These are phyloP conservation scores for Sporisorium sorghi DNA, from an alignment of 1,284 basidiomycete species.

Conservation along the genomic window DNA sequence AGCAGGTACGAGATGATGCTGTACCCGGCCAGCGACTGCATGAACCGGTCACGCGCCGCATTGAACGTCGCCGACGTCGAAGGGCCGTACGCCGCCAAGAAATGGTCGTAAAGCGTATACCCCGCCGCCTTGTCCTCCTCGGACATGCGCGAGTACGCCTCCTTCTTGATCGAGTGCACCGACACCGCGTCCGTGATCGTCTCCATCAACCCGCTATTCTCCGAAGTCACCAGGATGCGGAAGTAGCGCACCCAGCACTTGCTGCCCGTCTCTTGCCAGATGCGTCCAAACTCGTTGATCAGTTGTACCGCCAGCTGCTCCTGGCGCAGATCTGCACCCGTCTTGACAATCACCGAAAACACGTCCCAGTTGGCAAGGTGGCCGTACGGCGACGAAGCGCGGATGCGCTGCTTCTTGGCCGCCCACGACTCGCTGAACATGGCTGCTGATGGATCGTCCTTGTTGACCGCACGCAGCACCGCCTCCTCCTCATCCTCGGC, in stretches of 20 bases:
- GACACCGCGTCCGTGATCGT: slow-evolving; percentile 88
- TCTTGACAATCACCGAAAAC: slow-evolving; percentile 97
- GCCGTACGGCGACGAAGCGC: slow-evolving; percentile 92
- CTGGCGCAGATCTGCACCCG: slow-evolving; percentile 94
- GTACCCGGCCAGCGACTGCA: slow-evolving; percentile 89
- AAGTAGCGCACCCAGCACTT: slow-evolving; percentile 70
- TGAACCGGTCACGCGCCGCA: slow-evolving; percentile 82
- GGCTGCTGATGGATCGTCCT: slow-evolving; percentile 88
- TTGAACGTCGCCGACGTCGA: slow-evolving; percentile 52
- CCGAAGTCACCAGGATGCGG: slow-evolving; percentile 93
- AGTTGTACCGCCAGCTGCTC: slow-evolving; percentile 97
- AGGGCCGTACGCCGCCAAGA: slow-evolving; percentile 61
- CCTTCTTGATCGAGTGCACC: slow-evolving; percentile 99
- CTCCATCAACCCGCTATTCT: slow-evolving; percentile 81
- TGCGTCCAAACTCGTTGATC: slow-evolving; percentile 89
- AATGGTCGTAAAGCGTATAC: slow-evolving; percentile 66
- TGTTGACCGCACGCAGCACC: slow-evolving; percentile 91
- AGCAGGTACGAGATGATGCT: slow-evolving; percentile 93
- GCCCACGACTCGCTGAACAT: slow-evolving; percentile 97
- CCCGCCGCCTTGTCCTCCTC: slow-evolving; percentile 70
- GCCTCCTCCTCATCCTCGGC: slow-evolving; percentile 74
- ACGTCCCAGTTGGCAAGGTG: slow-evolving; percentile 85
- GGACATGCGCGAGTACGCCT: slow-evolving; percentile 89
- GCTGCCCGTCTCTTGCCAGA: slow-evolving; percentile 81
- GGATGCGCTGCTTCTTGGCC: slow-evolving; percentile 93